A percentile compares a stretch with the other conserved stretches of the same genome.
phyloP scores from a whole-genome alignment of 2,329 filamentous ascomycete species.

The Talaromyces sp. region DNA sequence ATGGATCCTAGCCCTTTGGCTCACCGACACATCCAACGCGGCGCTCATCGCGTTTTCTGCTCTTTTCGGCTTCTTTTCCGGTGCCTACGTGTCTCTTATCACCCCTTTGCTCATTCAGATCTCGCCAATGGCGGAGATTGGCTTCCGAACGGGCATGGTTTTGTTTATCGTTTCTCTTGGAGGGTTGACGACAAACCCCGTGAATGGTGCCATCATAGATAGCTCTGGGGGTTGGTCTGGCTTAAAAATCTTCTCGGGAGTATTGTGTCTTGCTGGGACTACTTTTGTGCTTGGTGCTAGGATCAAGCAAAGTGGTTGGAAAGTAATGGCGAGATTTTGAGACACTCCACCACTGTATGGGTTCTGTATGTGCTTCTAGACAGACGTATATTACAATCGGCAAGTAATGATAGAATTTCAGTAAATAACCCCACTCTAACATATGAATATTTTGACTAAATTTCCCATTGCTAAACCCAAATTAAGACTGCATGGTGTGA shows the following conservation, averaged over 20 bases:
- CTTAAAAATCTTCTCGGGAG: not conserved
- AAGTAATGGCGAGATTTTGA: not conserved
- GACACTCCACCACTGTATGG: not conserved
- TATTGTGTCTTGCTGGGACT: not conserved
- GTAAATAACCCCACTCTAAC: not conserved
- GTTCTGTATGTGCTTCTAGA: not conserved
- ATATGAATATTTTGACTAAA: not conserved
- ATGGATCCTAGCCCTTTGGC: slow-evolving; percentile 20
- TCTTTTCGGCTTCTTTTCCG: slow-evolving; percentile 28
- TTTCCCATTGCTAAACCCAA: not conserved
- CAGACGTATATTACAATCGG: not conserved
- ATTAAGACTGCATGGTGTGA: not conserved
- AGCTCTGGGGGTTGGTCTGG: not conserved
- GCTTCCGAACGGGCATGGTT: not conserved
- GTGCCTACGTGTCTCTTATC: slow-evolving; percentile 8
- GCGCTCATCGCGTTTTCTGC: slow-evolving; percentile 24
- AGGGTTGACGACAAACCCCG: not conserved
- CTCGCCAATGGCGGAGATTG: not conserved
- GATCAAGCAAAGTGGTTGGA: not conserved
- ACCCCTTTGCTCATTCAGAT: not conserved
- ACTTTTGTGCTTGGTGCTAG: not conserved
- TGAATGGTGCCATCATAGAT: not conserved
- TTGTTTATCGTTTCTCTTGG: not conserved
- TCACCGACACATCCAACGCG: slow-evolving; percentile 18
- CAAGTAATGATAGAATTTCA: not conserved